phyloP scores from a whole-genome alignment of 495 filamentous ascomycete species.

The Rusavskia elegans region DNA sequence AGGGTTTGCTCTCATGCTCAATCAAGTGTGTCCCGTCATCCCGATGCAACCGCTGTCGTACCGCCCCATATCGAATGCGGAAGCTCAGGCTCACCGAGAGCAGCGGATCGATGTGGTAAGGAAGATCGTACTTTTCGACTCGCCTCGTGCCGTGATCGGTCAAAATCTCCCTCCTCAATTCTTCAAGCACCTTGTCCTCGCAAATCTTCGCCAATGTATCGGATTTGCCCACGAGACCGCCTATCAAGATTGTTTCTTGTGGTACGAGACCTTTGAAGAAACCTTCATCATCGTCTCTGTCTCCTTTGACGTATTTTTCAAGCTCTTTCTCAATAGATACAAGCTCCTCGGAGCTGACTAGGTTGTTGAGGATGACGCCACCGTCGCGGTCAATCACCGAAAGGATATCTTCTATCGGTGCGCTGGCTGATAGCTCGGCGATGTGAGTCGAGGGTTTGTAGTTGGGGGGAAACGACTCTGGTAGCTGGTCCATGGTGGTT shows the following conservation, averaged over 20 bases:
- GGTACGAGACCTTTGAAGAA: not conserved
- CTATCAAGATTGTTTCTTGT: not conserved
- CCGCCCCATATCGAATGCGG: constrained; percentile 8
- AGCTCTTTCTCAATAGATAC: not conserved
- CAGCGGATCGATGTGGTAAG: constrained; percentile 7
- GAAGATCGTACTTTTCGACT: not conserved
- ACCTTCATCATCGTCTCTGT: not conserved
- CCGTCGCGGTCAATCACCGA: constrained; percentile 19
- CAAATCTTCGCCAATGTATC: constrained; percentile 1
- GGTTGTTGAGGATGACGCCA: constrained; percentile 16
- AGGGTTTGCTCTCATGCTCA: constrained; percentile 2
- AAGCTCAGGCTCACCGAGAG: constrained; percentile 10
- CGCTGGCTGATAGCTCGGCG: not conserved
- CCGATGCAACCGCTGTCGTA: constrained; percentile 13
- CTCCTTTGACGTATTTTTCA: not conserved
- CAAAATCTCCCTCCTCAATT: not conserved
- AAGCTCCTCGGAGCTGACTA: not conserved
- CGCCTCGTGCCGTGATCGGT: not conserved
- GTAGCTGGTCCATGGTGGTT: not conserved
- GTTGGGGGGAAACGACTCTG: constrained; percentile 12
- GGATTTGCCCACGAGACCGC: constrained; percentile 15
- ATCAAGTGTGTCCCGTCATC: constrained; percentile 12
- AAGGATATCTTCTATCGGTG: constrained; percentile 16
- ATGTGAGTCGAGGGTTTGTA: constrained; percentile 17
- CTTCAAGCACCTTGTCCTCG: not conserved